Conservation (phyloP, 192 early-diverging fungal genomes). For the Umbelopsis ramanniana region DNA sequence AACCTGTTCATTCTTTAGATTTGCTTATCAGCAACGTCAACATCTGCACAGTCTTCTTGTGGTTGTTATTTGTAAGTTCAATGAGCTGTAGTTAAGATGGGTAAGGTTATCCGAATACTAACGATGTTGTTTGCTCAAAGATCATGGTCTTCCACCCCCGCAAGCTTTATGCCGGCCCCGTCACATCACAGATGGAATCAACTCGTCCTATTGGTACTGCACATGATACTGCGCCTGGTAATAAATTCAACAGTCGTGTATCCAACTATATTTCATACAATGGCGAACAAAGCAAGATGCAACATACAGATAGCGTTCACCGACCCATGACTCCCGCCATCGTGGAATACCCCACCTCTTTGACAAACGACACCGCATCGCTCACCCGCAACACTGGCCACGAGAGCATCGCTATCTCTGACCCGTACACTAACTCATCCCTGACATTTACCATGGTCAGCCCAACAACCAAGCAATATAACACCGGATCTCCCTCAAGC, state of each 20-base stretch:
- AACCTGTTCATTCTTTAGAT: not conserved
- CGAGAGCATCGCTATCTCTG: conserved; percentile 22
- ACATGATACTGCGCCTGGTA: not conserved
- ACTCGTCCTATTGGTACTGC: not conserved
- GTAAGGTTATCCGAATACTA: not conserved
- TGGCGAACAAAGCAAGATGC: not conserved
- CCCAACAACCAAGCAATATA: conserved; percentile 16
- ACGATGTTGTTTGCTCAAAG: not conserved
- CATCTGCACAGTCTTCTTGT: conserved; percentile 25
- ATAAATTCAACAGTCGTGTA: not conserved
- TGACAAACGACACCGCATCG: conserved; percentile 22
- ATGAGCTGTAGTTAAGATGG: not conserved
- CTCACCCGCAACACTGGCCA: conserved; percentile 14
- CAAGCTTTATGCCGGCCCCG: conserved; percentile 11
- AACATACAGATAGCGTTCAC: not conserved
- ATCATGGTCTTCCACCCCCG: conserved; percentile 18
- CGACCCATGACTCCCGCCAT: conserved; percentile 25
- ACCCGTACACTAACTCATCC: not conserved
- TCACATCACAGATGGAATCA: not conserved
- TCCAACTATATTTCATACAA: conserved; percentile 13
- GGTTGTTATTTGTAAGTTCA: conserved; percentile 36
- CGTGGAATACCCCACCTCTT: conserved; percentile 21
- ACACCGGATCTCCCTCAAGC: not conserved
- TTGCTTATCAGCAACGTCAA: conserved; percentile 36
- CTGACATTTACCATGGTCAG: conserved; percentile 14